phyloP scores from a whole-genome alignment of 176 grass and related monocot species.

The Zizania latifolia region DNA sequence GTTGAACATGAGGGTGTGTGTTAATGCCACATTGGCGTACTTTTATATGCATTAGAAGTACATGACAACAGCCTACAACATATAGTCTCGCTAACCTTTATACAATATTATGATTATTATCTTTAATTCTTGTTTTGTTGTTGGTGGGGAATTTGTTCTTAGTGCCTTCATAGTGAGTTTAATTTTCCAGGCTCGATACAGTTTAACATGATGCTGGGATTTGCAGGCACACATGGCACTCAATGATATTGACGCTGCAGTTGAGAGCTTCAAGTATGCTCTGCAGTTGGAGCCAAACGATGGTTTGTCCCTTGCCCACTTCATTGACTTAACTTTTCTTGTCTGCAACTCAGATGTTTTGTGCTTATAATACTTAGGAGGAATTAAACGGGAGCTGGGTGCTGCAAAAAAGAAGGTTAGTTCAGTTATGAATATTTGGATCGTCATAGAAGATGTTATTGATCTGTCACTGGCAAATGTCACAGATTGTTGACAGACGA shows the following conservation, averaged over 20 bases:
- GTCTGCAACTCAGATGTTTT: constrained; percentile 18
- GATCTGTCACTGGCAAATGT: background rate
- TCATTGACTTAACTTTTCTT: background rate
- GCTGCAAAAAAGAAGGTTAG: constrained; percentile 88
- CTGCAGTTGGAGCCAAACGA: constrained; percentile 90
- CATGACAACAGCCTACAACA: background rate
- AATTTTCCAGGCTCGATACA: background rate
- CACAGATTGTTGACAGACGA: constrained; percentile 64
- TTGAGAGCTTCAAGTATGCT: constrained; percentile 79
- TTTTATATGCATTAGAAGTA: background rate
- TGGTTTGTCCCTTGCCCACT: constrained; percentile 42
- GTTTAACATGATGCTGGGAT: constrained; percentile 22
- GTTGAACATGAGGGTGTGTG: background rate
- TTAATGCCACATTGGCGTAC: background rate
- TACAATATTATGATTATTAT: background rate
- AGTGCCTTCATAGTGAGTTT: background rate
- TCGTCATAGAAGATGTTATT: constrained; percentile 7
- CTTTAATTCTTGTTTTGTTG: constrained; percentile 17
- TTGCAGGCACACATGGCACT: constrained; percentile 75
- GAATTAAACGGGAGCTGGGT: constrained; percentile 77
- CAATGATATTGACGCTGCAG: constrained; percentile 84
- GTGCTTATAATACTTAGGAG: constrained; percentile 40
- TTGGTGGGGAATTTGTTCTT: constrained; percentile 2
- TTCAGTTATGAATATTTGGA: background rate
- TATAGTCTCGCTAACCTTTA: background rate